Evolutionary conservation across 176 grass and related monocot genomes (phyloP), one percentile per base, ranked within the genome.

Genomic region (Raddia guianensis): DNA sequence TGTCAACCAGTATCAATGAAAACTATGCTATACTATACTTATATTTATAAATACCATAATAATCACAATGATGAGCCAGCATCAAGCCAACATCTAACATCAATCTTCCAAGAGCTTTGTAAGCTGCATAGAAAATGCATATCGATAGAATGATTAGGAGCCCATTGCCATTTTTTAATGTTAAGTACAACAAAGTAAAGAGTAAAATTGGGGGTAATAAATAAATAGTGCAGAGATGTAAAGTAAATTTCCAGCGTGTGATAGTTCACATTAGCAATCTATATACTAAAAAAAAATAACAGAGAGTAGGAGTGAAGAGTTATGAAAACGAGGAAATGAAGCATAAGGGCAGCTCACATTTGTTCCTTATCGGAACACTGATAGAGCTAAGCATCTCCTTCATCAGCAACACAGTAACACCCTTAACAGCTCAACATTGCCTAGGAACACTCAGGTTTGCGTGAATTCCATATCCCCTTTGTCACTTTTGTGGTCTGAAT

Each of bases 11-110:
- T 60, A 60, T 20, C 18, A 60, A 60, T 13, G 53, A 9, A 85
- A 37, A 50, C 71, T 15, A 49, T 59, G 42, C 40, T 12, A 27
- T 9, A 43, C 68, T 12, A 15, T 9, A 43, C 68, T 12, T 11
- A 51, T 80, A 13, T 14, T 9, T 20, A 40, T 15, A 3, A 7
- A 42, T 70, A 87, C 89, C 89, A 70, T 91, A 91, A 63, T 35
- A 68, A 91, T 91, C 80, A 80, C 89, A 91, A 67, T 87, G 89
- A 87, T 91, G 75, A 62, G 89, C 89, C 80, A 91, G 73, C 84
- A 87, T 80, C 74, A 87, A 75, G 20, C 89, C 89, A 77, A 84
- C 79, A 18, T 91, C 89, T 72, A 86, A 50, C 49, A 91, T 84
- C 63, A 91, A 61, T 45, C 70, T 84, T 65, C 89, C 89, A 79